Base-by-base conservation (phyloP, 352 stramenopile genomes). In the Achlya hypogyna region DNA sequence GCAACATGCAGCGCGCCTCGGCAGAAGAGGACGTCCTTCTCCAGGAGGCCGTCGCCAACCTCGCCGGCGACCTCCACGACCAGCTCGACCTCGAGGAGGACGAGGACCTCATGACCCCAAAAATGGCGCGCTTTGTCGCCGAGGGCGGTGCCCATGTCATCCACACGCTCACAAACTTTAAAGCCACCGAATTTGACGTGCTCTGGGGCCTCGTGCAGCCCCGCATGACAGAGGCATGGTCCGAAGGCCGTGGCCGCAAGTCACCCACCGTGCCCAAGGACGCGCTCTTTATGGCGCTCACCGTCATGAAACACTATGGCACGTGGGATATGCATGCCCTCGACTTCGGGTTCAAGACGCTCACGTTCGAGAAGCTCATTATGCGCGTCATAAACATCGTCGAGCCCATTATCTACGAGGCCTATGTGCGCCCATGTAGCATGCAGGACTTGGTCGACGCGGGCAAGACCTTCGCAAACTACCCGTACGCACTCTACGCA, bases 271-370 rank as follows among this genome's bases (percentile, higher is more conserved):
- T 0, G 5, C 28, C 58, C 8, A 65, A 65, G 23, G 34, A 65
- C 28, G 58, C 58, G 16, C 42, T 58, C 25, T 65, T 65, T 56
- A 32, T 65, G 12, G n/a, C 23, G 29, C 25, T 58, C 42, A 25
- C 16, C 18, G 32, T 58, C 28, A 22, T 65, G 32, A 65, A 65
- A 23, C 58, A 65, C 32, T 65, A 65, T 25, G 4, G 18, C 9
- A 31, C 29, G 25, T 65, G 58, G 58, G 58, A 53, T 6, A 65
- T 53, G 47, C 58, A 65, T 27, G 58, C 58, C 5, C 10, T 56
- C 18, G 47, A 65, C 47, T 65, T 65, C n/a, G 42, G 42, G 12
- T 54, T 43, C 35, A 65, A 65, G 22, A 14, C 59, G 5, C 42
- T 38, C 5, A 56, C 47, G 32, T 65, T 65, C 25, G 0, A 53